Percentiles rank a stretch among this genome's conserved stretches.
Evolutionary conservation across 1,284 basidiomycete species (phyloP).

Genomic region (Papiliotrema fonsecae): DNA sequence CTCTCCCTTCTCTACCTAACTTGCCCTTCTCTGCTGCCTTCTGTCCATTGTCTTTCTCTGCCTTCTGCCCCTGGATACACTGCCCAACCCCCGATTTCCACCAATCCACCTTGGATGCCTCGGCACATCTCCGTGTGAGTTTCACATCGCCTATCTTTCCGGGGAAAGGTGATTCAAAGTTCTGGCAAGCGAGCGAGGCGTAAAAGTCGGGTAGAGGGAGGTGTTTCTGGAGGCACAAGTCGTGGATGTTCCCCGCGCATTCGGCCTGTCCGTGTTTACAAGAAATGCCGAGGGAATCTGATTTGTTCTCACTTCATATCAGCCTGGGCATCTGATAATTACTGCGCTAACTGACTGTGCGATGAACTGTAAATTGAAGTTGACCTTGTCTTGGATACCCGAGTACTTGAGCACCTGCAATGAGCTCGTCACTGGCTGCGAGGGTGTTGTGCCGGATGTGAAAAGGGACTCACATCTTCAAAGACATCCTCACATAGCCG

Average conservation of each 20-base stretch:
- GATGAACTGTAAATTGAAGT: constrained; percentile 66
- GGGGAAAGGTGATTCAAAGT: constrained; percentile 58
- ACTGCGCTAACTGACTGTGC: constrained; percentile 55
- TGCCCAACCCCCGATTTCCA: constrained; percentile 54
- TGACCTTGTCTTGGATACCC: constrained; percentile 56
- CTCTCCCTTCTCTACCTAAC: constrained; percentile 27
- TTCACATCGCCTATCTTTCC: constrained; percentile 61
- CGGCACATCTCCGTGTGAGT: constrained; percentile 63
- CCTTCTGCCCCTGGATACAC: constrained; percentile 52
- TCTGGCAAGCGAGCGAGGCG: constrained; percentile 67
- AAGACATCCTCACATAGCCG: constrained; percentile 66
- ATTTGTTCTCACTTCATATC: constrained; percentile 56
- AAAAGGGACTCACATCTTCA: constrained; percentile 47
- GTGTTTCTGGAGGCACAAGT: constrained; percentile 62
- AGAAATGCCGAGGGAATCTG: constrained; percentile 63
- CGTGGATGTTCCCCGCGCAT: constrained; percentile 73
- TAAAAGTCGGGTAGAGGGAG: constrained; percentile 56
- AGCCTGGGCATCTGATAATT: neutral
- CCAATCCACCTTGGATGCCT: constrained; percentile 64
- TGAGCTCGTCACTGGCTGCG: neutral
- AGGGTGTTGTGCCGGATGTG: neutral
- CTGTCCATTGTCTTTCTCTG: constrained; percentile 12
- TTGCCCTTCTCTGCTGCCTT: constrained; percentile 54
- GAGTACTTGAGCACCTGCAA: constrained; percentile 59
- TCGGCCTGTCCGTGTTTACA: constrained; percentile 75